Percentiles rank a stretch among this genome's conserved stretches.
Conservation (phyloP, 106 monocot genomes). For the Chionographis japonica region DNA sequence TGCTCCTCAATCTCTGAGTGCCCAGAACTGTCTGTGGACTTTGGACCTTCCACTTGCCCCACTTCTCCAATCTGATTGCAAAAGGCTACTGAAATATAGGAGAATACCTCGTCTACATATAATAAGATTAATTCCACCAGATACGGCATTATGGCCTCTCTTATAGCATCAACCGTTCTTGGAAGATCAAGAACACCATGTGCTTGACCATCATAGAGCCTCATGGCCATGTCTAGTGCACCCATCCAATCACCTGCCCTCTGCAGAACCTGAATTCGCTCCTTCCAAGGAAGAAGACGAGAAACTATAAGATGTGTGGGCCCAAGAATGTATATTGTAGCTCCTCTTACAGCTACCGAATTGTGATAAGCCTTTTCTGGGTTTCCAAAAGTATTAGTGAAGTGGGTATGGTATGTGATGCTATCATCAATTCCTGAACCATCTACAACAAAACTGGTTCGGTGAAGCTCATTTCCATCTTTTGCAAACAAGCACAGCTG, state of each 20-base stretch:
- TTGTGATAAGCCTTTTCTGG: slow-evolving; percentile 94
- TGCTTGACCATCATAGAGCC: slow-evolving; percentile 93
- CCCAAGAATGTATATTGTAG: slow-evolving; percentile 88
- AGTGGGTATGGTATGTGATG: slow-evolving; percentile 76
- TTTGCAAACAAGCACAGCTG: slow-evolving; percentile 79
- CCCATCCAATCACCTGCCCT: slow-evolving; percentile 99
- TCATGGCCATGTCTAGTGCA: slow-evolving; percentile 97
- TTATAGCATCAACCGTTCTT: slow-evolving; percentile 64
- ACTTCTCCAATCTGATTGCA: slow-evolving; percentile 49
- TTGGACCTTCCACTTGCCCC: slow-evolving; percentile 23
- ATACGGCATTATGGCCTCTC: slow-evolving; percentile 88
- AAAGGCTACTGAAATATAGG: slow-evolving; percentile 88
- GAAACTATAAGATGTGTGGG: slow-evolving; percentile 80
- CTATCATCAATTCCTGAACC: slow-evolving; percentile 67
- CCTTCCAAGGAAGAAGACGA: slow-evolving; percentile 98
- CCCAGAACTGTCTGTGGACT: slow-evolving; percentile 21
- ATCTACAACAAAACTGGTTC: slow-evolving; percentile 57
- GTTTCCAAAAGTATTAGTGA: slow-evolving; percentile 80
- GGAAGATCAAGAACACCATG: slow-evolving; percentile 99
- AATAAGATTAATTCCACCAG: slow-evolving; percentile 80
- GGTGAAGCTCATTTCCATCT: slow-evolving; percentile 79
- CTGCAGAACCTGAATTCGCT: slow-evolving; percentile 86
- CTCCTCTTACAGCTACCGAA: slow-evolving; percentile 91
- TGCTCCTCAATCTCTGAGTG: slow-evolving; percentile 70
- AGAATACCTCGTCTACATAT: slow-evolving; percentile 97